These are phyloP conservation scores for Forsythia viridissima DNA, from an alignment of 257 asterid genomes.

Conservation along the genomic window DNA sequence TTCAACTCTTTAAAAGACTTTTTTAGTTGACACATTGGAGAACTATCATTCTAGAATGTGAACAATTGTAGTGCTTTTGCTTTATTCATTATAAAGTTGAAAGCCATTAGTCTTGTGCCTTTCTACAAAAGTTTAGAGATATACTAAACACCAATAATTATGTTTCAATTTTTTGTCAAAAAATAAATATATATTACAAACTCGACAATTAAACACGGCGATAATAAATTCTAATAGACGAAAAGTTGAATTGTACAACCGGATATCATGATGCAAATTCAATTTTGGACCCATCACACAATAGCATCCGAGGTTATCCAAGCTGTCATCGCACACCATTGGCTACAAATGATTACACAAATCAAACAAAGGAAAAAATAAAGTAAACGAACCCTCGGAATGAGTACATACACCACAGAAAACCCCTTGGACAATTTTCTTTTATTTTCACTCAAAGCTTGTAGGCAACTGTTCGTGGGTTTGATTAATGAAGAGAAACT, in stretches of 20 bases:
- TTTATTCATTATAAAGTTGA: too few species aligned
- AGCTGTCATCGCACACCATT: neutral
- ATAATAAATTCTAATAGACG: neutral
- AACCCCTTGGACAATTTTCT: neutral
- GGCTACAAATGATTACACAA: neutral
- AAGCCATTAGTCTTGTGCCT: neutral
- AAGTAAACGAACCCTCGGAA: neutral
- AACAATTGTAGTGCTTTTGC: too few species aligned
- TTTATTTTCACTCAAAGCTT: neutral
- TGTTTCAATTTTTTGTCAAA: neutral
- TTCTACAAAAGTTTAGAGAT: neutral
- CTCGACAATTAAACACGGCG: neutral
- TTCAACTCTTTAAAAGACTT: too few species aligned
- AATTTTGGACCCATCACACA: neutral
- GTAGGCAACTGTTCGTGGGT: slow-evolving; percentile 39
- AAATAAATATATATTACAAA: neutral
- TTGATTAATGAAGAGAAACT: slow-evolving; percentile 36
- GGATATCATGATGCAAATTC: neutral
- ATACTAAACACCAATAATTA: too few species aligned
- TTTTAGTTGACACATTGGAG: too few species aligned
- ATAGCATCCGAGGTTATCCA: neutral
- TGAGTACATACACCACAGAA: neutral
- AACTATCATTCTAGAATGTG: too few species aligned
- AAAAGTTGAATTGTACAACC: neutral
- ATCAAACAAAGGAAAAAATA: neutral